Evolutionary conservation across 2,329 filamentous ascomycete species (phyloP), one percentile per base, ranked within the genome.

Genomic region (Phialocephala sp.): DNA sequence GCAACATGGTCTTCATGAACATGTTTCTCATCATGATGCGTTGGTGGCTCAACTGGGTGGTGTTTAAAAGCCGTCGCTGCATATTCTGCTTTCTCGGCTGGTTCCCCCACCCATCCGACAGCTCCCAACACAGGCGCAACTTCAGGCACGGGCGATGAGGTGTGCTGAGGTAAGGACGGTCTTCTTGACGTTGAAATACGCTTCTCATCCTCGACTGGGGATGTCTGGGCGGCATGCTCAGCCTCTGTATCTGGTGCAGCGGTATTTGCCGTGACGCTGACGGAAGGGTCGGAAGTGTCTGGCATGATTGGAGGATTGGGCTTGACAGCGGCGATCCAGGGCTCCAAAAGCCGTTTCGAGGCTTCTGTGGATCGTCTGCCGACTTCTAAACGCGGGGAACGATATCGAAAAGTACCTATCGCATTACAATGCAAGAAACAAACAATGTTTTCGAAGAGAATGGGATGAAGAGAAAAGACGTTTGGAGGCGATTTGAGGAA

Each of bases 131-230:
- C 65, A 1, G 70, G 64, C 4, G 65, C 67, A 27, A 56, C 63
- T 11, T 62, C 63, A 43, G 67, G 62, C 47, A 68, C 15, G 14
- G 61, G 56, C 52, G 65, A 64, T 8, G 65, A 66, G 57, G 39
- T 15, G 57, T 65, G 56, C 35, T 59, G 57, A 43, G 27, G 62
- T 57, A 67, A 32, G 39, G 59, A 59, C 56, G 47, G 55, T 59
- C 39, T 57, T 35, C 36, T 43, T 43, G 69, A 66, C 59, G 69
- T 69, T 64, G 68, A 58, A 59, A 68, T 68, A 69, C 63, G 68
- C 59, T 71, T 68, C 55, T 68, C 62, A 52, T 61, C 60, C 22
- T 67, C 35, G 20, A 20, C 60, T 59, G 62, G 59, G 55, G 61
- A 24, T 22, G 41, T 50, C 45, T 24, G 45, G 45, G 22, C 45